Evolutionary conservation across 1,139 yeast genomes (phyloP).

Genomic region (Yamadazyma pseudoaaseri): DNA sequence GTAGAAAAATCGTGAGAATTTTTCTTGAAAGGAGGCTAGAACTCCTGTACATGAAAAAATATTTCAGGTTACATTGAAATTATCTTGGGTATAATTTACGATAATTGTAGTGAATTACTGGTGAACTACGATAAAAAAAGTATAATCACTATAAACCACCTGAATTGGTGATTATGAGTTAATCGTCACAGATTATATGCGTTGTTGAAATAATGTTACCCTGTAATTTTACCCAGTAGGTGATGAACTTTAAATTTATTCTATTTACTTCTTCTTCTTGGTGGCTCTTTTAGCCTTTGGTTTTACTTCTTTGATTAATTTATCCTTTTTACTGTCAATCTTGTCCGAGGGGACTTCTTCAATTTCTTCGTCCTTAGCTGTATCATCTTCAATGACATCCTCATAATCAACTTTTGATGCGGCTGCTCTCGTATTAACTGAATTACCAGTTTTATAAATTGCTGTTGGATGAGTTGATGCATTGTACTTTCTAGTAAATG

Average conservation of each 20-base stretch:
- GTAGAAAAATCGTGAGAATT: no score
- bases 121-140: no score
- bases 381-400: constrained; percentile 66
- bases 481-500: constrained; percentile 85
- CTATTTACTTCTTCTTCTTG: constrained; percentile 17
- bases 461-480: constrained; percentile 78
- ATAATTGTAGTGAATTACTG: no score
- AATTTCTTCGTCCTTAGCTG: constrained; percentile 35
- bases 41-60: background rate
- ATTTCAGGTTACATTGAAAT: background rate
- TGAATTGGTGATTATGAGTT: no score
- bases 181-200: no score
- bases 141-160: no score
- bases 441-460: constrained; percentile 68
- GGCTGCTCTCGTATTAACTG: constrained; percentile 36
- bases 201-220: no score
- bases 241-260: no score
- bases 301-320: constrained; percentile 42
- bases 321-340: constrained; percentile 42
- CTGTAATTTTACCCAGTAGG: no score
- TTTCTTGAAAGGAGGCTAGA: no score
- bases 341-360: constrained; percentile 28
- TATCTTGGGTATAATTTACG: no score
- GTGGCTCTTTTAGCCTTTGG: constrained; percentile 18
- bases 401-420: constrained; percentile 52